These are phyloP conservation scores for Zoysia pacifica DNA, from an alignment of 176 grass and related monocot species.

Conservation along the genomic window DNA sequence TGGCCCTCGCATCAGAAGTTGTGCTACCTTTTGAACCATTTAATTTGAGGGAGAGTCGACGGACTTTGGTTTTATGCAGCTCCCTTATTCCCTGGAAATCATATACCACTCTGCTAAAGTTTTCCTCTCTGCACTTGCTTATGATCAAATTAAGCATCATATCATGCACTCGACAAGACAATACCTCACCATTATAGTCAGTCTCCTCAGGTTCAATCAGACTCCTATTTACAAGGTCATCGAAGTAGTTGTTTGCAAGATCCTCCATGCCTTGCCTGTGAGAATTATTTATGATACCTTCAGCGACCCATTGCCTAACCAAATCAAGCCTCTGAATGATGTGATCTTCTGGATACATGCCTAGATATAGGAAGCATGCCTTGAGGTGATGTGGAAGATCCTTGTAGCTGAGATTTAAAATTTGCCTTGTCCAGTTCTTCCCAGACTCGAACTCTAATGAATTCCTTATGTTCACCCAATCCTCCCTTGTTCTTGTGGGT, in stretches of 20 bases:
- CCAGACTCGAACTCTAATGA: neutral
- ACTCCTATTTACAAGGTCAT: conserved; percentile 42
- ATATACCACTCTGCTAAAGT: conserved; percentile 30
- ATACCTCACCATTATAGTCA: conserved; percentile 20
- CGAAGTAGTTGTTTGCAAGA: conserved; percentile 31
- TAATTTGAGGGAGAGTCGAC: conserved; percentile 19
- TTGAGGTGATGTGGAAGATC: conserved; percentile 44
- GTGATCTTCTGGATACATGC: conserved; percentile 40
- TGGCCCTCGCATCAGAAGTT: neutral
- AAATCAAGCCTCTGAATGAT: conserved; percentile 25
- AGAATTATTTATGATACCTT: conserved; percentile 42
- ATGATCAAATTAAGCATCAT: conserved; percentile 47
- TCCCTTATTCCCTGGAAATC: neutral
- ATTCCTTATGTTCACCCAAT: conserved; percentile 16
- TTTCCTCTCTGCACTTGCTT: conserved; percentile 33
- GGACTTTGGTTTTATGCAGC: neutral
- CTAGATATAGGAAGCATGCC: conserved; percentile 47
- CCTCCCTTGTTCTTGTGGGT: conserved; percentile 1
- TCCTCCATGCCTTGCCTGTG: conserved; percentile 5
- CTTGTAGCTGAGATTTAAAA: conserved; percentile 37
- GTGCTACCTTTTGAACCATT: neutral
- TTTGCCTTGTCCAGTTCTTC: conserved; percentile 8
- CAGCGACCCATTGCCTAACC: conserved; percentile 48
- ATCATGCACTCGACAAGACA: conserved; percentile 43
- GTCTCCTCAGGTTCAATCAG: conserved; percentile 38